A percentile compares a stretch with the other conserved stretches of the same genome.
phyloP scores from a whole-genome alignment of 805 yeast genomes.

The Pichia manshurica region DNA sequence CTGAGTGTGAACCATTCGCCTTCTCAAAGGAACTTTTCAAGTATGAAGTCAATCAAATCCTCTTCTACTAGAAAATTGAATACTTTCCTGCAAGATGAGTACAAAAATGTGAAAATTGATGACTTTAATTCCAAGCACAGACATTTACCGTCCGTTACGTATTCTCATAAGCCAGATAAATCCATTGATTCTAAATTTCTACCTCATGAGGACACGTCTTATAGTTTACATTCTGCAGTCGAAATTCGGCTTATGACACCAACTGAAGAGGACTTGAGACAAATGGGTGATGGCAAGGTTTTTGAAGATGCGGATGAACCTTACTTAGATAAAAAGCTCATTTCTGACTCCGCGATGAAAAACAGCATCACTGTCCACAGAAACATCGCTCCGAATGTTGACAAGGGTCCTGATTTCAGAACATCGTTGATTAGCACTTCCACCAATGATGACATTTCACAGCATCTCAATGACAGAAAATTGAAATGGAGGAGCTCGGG shows the following conservation, averaged over 20 bases:
- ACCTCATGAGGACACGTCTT: slow-evolving; percentile 23
- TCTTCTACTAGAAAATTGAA: slow-evolving; percentile 27
- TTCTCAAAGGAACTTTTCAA: neutral
- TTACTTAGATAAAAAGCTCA: slow-evolving; percentile 6
- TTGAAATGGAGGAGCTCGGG: neutral
- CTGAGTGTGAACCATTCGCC: slow-evolving; percentile 6
- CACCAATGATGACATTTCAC: slow-evolving; percentile 15
- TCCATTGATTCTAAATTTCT: slow-evolving; percentile 24
- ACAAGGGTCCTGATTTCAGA: slow-evolving; percentile 22
- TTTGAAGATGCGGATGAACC: slow-evolving; percentile 29
- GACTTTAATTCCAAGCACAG: slow-evolving; percentile 16
- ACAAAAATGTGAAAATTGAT: slow-evolving; percentile 14
- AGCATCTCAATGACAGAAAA: slow-evolving; percentile 12
- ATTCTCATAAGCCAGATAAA: slow-evolving; percentile 19
- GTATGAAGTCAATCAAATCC: slow-evolving; percentile 20
- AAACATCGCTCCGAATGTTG: slow-evolving; percentile 25
- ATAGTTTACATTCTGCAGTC: slow-evolving; percentile 30
- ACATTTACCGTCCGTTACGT: slow-evolving; percentile 9
- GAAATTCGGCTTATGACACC: slow-evolving; percentile 26
- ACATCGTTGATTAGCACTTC: slow-evolving; percentile 26
- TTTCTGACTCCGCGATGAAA: slow-evolving; percentile 2
- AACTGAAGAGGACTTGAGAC: slow-evolving; percentile 17
- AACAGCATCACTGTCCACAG: slow-evolving; percentile 23
- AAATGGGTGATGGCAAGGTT: slow-evolving; percentile 16
- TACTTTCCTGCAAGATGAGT: slow-evolving; percentile 19